Evolutionary conservation across 257 asterid genomes (phyloP).

Genomic region (Solanum chilense): DNA sequence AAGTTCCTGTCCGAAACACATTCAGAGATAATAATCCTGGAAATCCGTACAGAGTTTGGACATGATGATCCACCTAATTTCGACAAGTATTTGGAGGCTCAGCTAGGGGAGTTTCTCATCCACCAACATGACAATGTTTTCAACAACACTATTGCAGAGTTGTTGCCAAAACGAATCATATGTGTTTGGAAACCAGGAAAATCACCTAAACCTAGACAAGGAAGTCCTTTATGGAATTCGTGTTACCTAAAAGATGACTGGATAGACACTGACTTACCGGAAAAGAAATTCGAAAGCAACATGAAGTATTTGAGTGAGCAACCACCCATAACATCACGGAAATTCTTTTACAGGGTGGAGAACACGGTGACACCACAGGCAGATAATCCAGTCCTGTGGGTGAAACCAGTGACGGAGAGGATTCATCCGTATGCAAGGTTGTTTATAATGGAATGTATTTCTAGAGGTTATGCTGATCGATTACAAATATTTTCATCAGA

Average conservation of each 20-base stretch:
- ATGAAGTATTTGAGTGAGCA: conserved; percentile 60
- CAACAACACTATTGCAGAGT: conserved; percentile 41
- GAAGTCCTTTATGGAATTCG: conserved; percentile 59
- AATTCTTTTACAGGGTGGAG: conserved; percentile 78
- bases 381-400: conserved; percentile 76
- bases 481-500: conserved; percentile 76
- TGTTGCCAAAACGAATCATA: conserved; percentile 64
- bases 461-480: conserved; percentile 38
- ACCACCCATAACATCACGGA: conserved; percentile 34
- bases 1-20: conserved; percentile 53
- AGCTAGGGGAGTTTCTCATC: conserved; percentile 61
- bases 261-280: conserved; percentile 83
- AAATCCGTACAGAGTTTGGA: conserved; percentile 81
- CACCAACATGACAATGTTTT: conserved; percentile 62
- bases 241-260: conserved; percentile 64
- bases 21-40: conserved; percentile 68
- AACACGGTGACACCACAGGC: conserved; percentile 91
- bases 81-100: conserved; percentile 48
- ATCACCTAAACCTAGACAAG: conserved; percentile 38
- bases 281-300: conserved; percentile 78
- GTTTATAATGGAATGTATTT: conserved; percentile 41
- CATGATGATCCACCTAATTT: conserved; percentile 79
- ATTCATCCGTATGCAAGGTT: conserved; percentile 65
- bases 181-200: conserved; percentile 91
- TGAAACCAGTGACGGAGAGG: conserved; percentile 61